phyloP scores from a whole-genome alignment of 2,329 filamentous ascomycete species.

The Coniochaeta sp. region DNA sequence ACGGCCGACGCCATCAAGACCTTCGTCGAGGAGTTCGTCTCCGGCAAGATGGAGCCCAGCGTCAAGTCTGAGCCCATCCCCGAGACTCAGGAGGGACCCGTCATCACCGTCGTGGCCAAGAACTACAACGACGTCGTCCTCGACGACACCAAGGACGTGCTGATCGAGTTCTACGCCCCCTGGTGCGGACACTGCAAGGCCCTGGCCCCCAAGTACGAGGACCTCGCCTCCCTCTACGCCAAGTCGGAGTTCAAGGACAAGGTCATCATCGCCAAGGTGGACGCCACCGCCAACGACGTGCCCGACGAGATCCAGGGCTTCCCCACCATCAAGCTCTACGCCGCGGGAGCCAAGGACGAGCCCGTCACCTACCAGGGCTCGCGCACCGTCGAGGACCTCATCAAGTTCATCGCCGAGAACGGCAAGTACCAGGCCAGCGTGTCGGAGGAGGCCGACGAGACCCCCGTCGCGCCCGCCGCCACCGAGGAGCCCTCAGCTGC shows the following conservation, averaged over 20 bases:
- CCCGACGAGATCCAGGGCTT: constrained; percentile 96
- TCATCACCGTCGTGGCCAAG: constrained; percentile 84
- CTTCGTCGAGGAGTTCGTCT: constrained; percentile 80
- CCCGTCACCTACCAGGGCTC: constrained; percentile 83
- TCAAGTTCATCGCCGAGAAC: constrained; percentile 89
- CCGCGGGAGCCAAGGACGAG: constrained; percentile 78
- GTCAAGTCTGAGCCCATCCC: constrained; percentile 98
- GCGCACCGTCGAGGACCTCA: constrained; percentile 85
- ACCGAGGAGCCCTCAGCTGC: constrained; percentile 44
- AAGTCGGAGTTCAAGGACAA: constrained; percentile 72
- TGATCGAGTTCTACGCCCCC: constrained; percentile 97
- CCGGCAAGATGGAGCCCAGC: constrained; percentile 87
- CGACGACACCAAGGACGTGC: constrained; percentile 91
- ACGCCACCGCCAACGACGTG: constrained; percentile 92
- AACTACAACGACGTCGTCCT: constrained; percentile 89
- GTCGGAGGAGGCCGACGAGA: constrained; percentile 48
- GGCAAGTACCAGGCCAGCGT: constrained; percentile 80
- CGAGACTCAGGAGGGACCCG: constrained; percentile 84
- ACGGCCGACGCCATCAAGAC: constrained; percentile 62
- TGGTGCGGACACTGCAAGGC: constrained; percentile 99
- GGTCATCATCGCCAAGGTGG: constrained; percentile 94
- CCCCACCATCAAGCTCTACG: constrained; percentile 98
- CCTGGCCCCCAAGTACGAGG: constrained; percentile 93
- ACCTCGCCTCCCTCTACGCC: constrained; percentile 74
- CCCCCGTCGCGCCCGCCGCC: constrained; percentile 41